Base-by-base conservation (phyloP, 1,284 basidiomycete species). In the Bjerkandera adusta region DNA sequence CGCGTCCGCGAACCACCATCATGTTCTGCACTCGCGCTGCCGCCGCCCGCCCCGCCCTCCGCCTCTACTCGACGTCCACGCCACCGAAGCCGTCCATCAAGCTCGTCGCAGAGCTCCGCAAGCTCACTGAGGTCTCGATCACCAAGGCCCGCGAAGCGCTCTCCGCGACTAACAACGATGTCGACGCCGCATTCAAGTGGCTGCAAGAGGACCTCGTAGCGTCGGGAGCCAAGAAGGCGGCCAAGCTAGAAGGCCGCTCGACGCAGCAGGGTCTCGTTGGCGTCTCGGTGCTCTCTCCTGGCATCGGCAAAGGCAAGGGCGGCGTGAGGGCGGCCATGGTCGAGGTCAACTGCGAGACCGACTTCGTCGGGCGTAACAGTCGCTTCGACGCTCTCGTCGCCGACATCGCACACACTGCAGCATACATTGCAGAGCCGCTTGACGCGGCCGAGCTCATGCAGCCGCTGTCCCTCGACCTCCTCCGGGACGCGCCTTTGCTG, bases 321-420 rank as follows among this genome's bases (percentile, higher is more conserved):
- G 77, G 79, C 21, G 73, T 90, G 34, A 79, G 89, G 21, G 92
- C 89, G 5, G 83, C 86, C 11, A 89, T 97, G 75, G 75, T 97
- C 49, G 95, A 98, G 67, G 75, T 97, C 51, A 94, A 92, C 60
- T 97, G 95, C 73, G 95, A 98, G 72, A 97, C 95, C 34, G 95
- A 98, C 69, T 97, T 97, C 65, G 95, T 97, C 11, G 92, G 85
- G 13, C 73, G 91, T 54, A 96, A 93, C 62, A 81, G 88, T 49
- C 75, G 95, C 7, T 98, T 98, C 61, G 74, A 79, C 5, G 76
- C 77, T 49, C 78, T 96, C 24, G 85, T 89, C 11, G 74, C 78
- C 30, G 85, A 92, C 55, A 85, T 97, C 54, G 88, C 92, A 3
- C 85, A 92, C 58, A 94, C 92, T 1, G 83, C 89, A 21, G 93